Base-by-base conservation (phyloP, 2,329 filamentous ascomycete species). In the Ophiostoma perfectum region DNA sequence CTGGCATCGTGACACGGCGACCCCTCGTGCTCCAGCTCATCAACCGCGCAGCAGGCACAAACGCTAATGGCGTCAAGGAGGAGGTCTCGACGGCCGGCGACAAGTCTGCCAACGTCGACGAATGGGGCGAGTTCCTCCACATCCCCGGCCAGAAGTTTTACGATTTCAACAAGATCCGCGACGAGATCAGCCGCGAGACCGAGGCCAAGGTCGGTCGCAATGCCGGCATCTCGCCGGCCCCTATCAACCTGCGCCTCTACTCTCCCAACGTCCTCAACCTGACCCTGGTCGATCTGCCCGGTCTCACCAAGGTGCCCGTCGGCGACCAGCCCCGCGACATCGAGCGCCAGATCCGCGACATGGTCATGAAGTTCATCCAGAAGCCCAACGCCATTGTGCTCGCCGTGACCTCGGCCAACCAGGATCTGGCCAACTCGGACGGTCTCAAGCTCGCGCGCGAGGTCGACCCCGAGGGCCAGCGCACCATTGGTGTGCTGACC, bases 101-200 rank as follows among this genome's bases (percentile, higher is more conserved):
- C 80, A 90, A 91, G 78, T 90, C 93, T 74, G 92, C 93, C 75
- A 99, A 99, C 79, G 80, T 86, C 27, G 93, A 98, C 77, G 95
- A 99, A 80, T 99, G 96, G 92, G 95, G 94, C 83, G 95, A 99
- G 83, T 99, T 99, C 77, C 91, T 97, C 77, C 95, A 99, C 77
- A 90, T 97, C 68, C 93, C 93, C 4, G 91, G 93, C 74, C 88
- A 93, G 74, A 90, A 98, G 78, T 99, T 99, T 79, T 86, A 85
- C 75, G 91, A 96, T 77, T 94, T 99, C 74, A 95, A 96, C 76
- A 95, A 99, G 80, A 98, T 99, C 75, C 95, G 98, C 81, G 93
- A 92, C 72, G 95, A 99, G 81, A 99, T 96, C 27, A 88, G 92
- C 70, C 88, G 95, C 75, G 96, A 99, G 81, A 91, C 91, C 3